Conservation (phyloP, 164 flowering plant species). For the Annona squamosa region DNA sequence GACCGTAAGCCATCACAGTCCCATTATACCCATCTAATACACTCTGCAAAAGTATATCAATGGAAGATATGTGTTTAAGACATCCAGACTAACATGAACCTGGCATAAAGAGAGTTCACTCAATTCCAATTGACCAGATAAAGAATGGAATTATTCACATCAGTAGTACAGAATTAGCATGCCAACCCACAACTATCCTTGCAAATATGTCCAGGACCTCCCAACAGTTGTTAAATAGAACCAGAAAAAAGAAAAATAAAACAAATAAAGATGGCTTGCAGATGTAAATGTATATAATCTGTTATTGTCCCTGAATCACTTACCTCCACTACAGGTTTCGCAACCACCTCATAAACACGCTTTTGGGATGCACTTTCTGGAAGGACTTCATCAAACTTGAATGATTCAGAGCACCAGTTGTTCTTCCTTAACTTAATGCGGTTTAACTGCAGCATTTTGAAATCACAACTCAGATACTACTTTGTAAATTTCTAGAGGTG, state of each 20-base stretch:
- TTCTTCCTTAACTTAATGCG: conserved; percentile 69
- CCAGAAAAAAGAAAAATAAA: neutral
- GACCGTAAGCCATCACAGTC: conserved; percentile 98
- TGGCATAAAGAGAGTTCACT: neutral
- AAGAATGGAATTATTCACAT: neutral
- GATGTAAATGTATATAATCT: neutral
- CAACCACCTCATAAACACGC: conserved; percentile 87
- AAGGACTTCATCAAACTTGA: conserved; percentile 79
- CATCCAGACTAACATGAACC: neutral
- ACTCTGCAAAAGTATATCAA: conserved; percentile 61
- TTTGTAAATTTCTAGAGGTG: neutral
- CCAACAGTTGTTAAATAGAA: neutral
- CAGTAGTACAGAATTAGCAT: neutral
- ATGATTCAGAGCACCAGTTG: conserved; percentile 86
- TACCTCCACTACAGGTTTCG: conserved; percentile 95
- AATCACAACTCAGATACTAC: neutral
- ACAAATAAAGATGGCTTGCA: neutral
- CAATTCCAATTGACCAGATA: conserved; percentile 3
- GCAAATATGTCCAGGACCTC: neutral
- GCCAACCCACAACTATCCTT: neutral
- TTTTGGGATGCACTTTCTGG: conserved; percentile 83
- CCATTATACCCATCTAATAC: conserved; percentile 91
- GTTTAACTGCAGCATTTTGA: conserved; percentile 45
- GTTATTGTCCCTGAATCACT: neutral
- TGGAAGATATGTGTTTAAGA: conserved; percentile 3